These are phyloP conservation scores for Cercospora citrullina DNA, from an alignment of 2,329 filamentous ascomycete species.

Conservation along the genomic window DNA sequence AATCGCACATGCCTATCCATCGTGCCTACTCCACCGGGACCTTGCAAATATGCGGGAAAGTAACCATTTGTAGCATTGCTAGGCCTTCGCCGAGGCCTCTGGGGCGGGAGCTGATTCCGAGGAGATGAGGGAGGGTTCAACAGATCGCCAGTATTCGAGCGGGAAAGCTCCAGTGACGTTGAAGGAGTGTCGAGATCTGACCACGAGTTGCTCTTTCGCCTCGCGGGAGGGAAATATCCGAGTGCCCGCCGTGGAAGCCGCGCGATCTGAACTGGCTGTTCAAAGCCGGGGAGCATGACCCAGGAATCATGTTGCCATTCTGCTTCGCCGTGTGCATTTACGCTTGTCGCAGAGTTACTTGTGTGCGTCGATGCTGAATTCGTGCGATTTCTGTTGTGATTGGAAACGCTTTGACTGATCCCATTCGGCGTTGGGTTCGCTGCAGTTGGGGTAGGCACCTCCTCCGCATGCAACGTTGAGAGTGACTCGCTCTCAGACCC, in stretches of 20 bases:
- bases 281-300: conserved; percentile 74
- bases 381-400: conserved; percentile 38
- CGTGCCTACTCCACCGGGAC: conserved; percentile 85
- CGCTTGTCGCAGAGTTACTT: conserved; percentile 39
- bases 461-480: conserved; percentile 38
- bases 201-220: conserved; percentile 77
- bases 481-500: conserved; percentile 35
- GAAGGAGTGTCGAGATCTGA: conserved; percentile 65
- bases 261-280: conserved; percentile 77
- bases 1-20: conserved; percentile 68
- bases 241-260: conserved; percentile 77
- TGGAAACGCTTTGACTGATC: conserved; percentile 7
- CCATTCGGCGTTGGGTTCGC: conserved; percentile 30
- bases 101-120: conserved; percentile 39
- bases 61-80: conserved; percentile 44
- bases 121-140: conserved; percentile 36
- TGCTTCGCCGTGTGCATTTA: conserved; percentile 58
- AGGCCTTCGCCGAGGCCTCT: conserved; percentile 43
- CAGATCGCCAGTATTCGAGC: conserved; percentile 42
- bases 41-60: conserved; percentile 62
- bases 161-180: conserved; percentile 62
- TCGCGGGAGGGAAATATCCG: conserved; percentile 86
- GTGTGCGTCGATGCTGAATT: conserved; percentile 41
- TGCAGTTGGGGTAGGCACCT: conserved; percentile 40
- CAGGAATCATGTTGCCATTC: conserved; percentile 87